A percentile compares a stretch with the other conserved stretches of the same genome.
These are phyloP conservation scores for Inga oerstediana DNA, from an alignment of 306 rosid species.

Conservation along the genomic window DNA sequence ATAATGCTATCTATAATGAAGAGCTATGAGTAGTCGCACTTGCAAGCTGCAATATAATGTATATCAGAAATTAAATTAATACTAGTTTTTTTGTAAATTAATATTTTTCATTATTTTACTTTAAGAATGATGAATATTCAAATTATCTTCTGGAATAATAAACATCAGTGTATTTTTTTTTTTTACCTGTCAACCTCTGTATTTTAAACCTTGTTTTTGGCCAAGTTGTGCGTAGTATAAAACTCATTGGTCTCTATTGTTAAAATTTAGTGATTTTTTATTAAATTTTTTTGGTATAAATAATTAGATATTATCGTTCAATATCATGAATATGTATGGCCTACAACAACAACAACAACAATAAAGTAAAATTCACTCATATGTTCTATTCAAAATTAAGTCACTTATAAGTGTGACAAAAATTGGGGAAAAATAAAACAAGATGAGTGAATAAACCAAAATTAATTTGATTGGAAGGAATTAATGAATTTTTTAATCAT, in stretches of 20 bases:
- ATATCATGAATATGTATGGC: background rate
- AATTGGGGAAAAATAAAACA: background rate
- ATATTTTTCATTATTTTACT: background rate
- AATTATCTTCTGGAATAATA: background rate
- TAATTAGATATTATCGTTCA: background rate
- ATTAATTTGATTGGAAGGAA: background rate
- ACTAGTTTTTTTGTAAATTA: background rate
- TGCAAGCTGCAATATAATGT: conserved; percentile 1
- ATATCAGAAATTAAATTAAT: background rate
- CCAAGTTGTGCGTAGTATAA: background rate
- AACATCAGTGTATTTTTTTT: background rate
- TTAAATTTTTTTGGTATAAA: background rate
- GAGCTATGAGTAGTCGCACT: conserved; percentile 23
- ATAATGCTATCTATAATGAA: conserved; percentile 21
- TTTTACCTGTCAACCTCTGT: no score
- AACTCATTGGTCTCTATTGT: background rate
- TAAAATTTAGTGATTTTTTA: background rate
- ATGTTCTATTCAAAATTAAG: background rate
- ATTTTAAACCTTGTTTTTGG: background rate
- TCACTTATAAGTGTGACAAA: background rate
- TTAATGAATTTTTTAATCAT: background rate
- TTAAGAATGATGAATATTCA: background rate
- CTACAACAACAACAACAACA: background rate
- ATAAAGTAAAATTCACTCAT: background rate
- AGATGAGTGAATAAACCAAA: background rate